These are phyloP conservation scores for Boletus speciosus DNA, from an alignment of 768 basidiomycete species.

Conservation along the genomic window DNA sequence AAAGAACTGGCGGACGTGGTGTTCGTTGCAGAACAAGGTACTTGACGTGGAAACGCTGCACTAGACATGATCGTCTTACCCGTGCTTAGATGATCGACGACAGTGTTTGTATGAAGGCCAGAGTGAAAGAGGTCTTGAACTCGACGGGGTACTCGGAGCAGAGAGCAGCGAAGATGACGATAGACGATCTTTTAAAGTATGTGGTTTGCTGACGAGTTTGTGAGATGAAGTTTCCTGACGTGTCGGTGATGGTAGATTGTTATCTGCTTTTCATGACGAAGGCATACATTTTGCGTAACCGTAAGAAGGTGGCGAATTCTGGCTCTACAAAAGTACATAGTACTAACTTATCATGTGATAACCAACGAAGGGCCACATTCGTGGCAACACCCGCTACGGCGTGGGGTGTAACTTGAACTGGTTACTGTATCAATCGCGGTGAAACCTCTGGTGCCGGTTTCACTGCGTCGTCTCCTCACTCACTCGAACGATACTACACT, in stretches of 20 bases:
- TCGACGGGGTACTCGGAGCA: slow-evolving; percentile 72
- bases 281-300: slow-evolving; percentile 67
- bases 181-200: slow-evolving; percentile 87
- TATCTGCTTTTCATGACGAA: slow-evolving; percentile 71
- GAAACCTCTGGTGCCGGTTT: too few species aligned
- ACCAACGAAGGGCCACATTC: too few species aligned
- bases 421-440: too few species aligned
- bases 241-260: slow-evolving; percentile 40
- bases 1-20: slow-evolving; percentile 91
- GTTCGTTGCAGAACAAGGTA: slow-evolving; percentile 71
- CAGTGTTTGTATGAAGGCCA: slow-evolving; percentile 61
- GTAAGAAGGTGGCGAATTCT: not conserved
- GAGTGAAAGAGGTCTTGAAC: slow-evolving; percentile 68
- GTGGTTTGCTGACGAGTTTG: slow-evolving; percentile 26
- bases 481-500: too few species aligned
- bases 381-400: too few species aligned
- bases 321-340: too few species aligned
- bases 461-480: too few species aligned
- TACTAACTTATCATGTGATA: too few species aligned
- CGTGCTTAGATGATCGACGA: slow-evolving; percentile 61
- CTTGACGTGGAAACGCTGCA: not conserved
- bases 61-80: not conserved
- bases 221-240: not conserved
- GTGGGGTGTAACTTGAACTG: too few species aligned
- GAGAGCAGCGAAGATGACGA: slow-evolving; percentile 89